Conservation (phyloP, 2,329 filamentous ascomycete genomes). For the Colletotrichum shisoi region DNA sequence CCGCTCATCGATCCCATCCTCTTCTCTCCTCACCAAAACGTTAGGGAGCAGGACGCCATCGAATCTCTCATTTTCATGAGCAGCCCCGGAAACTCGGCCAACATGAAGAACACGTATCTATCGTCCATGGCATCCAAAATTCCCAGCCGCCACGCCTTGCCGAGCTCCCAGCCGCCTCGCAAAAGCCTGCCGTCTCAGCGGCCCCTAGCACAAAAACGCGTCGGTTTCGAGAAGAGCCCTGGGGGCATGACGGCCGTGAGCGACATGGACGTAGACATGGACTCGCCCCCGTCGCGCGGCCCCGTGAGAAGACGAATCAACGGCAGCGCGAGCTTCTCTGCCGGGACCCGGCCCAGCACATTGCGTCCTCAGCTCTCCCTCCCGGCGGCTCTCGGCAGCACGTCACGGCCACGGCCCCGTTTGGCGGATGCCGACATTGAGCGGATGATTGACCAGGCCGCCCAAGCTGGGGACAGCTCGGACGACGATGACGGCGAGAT, state of each 20-base stretch:
- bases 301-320: slow-evolving; percentile 42
- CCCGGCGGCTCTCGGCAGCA: slow-evolving; percentile 57
- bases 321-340: slow-evolving; percentile 45
- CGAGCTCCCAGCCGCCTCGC: slow-evolving; percentile 59
- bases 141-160: slow-evolving; percentile 51
- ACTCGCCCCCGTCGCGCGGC: slow-evolving; percentile 50
- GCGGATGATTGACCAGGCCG: slow-evolving; percentile 63
- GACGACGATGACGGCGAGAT: slow-evolving; percentile 66
- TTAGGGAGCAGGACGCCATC: slow-evolving; percentile 80
- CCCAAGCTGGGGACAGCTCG: slow-evolving; percentile 60
- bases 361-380: slow-evolving; percentile 56
- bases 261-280: slow-evolving; percentile 56
- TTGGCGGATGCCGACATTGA: slow-evolving; percentile 66
- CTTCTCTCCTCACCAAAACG: slow-evolving; percentile 73
- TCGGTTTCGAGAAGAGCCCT: slow-evolving; percentile 59
- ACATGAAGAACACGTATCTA: slow-evolving; percentile 65
- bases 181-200: slow-evolving; percentile 62
- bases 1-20: slow-evolving; percentile 62
- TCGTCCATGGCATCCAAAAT: slow-evolving; percentile 48
- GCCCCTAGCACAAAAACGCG: slow-evolving; percentile 54
- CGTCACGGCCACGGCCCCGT: slow-evolving; percentile 51
- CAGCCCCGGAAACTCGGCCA: slow-evolving; percentile 75
- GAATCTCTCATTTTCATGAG: slow-evolving; percentile 84
- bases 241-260: slow-evolving; percentile 49
- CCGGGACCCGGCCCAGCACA: slow-evolving; percentile 15